Conservation (phyloP, 192 early-diverging fungal genomes). For the Umbelopsis isabellina region DNA sequence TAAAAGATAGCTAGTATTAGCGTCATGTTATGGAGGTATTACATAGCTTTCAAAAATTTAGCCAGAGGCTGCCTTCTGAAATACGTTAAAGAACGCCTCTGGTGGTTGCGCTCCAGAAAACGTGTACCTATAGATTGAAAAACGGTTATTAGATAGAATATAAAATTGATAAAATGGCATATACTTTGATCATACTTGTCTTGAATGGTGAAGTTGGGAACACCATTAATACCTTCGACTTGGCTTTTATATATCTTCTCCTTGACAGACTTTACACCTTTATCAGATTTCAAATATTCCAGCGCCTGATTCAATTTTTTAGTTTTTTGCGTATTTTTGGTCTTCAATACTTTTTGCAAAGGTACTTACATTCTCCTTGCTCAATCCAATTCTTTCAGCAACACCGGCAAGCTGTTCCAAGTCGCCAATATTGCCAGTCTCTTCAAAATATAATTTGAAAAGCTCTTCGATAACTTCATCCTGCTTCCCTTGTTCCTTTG, state of each 20-base stretch:
- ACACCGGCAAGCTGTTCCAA: conserved; percentile 55
- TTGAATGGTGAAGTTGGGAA: conserved; percentile 71
- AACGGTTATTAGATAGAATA: background rate
- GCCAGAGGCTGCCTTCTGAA: conserved; percentile 42
- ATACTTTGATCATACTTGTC: conserved; percentile 47
- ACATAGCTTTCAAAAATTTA: too few species aligned
- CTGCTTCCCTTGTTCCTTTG: conserved; percentile 54
- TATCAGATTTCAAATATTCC: conserved; percentile 56
- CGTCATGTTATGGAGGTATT: too few species aligned
- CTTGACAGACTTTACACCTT: conserved; percentile 55
- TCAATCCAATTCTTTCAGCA: conserved; percentile 64
- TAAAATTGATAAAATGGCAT: background rate
- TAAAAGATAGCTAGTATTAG: too few species aligned
- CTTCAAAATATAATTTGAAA: conserved; percentile 74
- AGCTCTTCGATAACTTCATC: conserved; percentile 62
- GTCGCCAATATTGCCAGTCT: conserved; percentile 68
- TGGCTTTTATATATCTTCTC: conserved; percentile 48
- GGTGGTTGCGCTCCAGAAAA: conserved; percentile 74
- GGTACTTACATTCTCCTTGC: conserved; percentile 38
- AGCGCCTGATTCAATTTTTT: conserved; percentile 20
- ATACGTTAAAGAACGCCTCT: conserved; percentile 60
- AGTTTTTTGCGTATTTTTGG: too few species aligned
- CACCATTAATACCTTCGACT: conserved; percentile 60
- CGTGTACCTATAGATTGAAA: conserved; percentile 21
- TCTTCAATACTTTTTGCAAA: background rate